These are phyloP conservation scores for Lomentospora prolificans DNA, from an alignment of 2,329 filamentous ascomycete genomes.

Conservation along the genomic window DNA sequence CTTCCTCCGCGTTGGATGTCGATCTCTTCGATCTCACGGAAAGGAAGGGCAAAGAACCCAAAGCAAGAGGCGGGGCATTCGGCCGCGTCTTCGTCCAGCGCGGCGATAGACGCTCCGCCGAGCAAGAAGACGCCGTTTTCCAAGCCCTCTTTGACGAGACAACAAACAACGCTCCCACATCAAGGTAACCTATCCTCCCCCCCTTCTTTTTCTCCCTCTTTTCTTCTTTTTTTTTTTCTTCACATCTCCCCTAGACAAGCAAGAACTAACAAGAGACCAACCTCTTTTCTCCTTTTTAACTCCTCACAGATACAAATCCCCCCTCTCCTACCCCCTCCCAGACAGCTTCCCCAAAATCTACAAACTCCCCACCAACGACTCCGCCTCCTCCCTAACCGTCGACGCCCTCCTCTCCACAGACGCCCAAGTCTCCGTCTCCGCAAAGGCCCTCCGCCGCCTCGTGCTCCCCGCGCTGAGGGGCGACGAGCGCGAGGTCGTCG, in stretches of 20 bases:
- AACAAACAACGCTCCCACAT: background rate
- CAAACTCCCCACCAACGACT: conserved; percentile 23
- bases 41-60: background rate
- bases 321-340: conserved; percentile 63
- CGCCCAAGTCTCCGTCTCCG: conserved; percentile 56
- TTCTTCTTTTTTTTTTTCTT: background rate
- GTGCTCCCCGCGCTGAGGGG: conserved; percentile 54
- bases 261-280: background rate
- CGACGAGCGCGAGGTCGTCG: conserved; percentile 76
- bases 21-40: conserved; percentile 12
- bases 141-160: background rate
- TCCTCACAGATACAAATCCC: conserved; percentile 29
- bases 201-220: too few species aligned
- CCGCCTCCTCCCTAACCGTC: conserved; percentile 29
- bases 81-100: conserved; percentile 1
- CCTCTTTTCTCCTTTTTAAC: background rate
- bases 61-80: background rate
- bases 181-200: background rate
- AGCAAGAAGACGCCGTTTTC: conserved; percentile 4
- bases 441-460: conserved; percentile 56
- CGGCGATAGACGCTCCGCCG: background rate
- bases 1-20: conserved; percentile 16
- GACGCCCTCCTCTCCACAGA: conserved; percentile 62
- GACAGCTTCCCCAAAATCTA: conserved; percentile 80
- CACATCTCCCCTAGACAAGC: background rate